Evolutionary conservation across 495 filamentous ascomycete genomes (phyloP), one percentile per base, ranked within the genome.

Genomic region (Trichoderma asperelloides): DNA sequence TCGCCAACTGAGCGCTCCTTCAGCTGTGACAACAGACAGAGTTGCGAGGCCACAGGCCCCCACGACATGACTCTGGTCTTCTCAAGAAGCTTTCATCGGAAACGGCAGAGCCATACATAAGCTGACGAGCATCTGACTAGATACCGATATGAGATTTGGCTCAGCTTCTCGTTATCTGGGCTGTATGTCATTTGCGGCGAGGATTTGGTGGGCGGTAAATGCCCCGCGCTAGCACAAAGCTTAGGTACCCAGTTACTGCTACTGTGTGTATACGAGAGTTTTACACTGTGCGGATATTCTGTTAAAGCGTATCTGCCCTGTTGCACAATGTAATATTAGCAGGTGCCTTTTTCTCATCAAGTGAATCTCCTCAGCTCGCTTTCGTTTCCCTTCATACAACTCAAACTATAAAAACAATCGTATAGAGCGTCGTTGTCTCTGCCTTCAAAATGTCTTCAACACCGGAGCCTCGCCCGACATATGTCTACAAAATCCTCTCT

Each of bases 1-100:
- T 85, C 80, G 43, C 89, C 88, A 18, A 80, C 71, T 27, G 81
- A 77, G 43, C 81, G 78, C 33, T 71, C 75, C 18, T 79, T 77
- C 7, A 97, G 79, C 40, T 85, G 79, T 21, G 85, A 86, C 55
- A 97, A 83, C 67, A 93, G 86, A 66, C 85, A 86, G 45, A 91
- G 83, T 49, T 77, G 81, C 12, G 89, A 89, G 23, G 91, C 86
- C 41, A 84, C 77, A 25, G 89, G 89, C 4, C 82, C 80, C 68
- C 79, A 83, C 64, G 77, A 78, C 83, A 87, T 88, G 65, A 41
- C 33, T 64, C 23, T 64, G 16, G 9, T 1, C 11, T 4, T 28
- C 33, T 43, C 23, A 23, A 21, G 16, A 40, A 23, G 40, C 33
- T 43, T 41, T 43, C 33, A 64, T 39, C 23, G 21, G 57, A 15